Evolutionary conservation across 768 basidiomycete genomes (phyloP).

Genomic region (Gautieria morchelliformis): DNA sequence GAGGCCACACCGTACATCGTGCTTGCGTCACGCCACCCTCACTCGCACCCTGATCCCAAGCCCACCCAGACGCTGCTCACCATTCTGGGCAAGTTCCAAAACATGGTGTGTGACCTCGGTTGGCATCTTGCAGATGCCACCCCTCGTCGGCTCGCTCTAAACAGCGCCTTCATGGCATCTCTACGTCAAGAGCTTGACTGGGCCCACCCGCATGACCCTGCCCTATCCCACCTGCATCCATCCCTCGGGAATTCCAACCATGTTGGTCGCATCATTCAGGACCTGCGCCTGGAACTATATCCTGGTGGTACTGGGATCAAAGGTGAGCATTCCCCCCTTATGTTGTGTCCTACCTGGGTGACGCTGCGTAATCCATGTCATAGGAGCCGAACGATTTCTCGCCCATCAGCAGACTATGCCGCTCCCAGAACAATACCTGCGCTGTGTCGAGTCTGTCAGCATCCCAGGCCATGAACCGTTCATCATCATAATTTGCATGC

Average conservation of each 20-base stretch:
- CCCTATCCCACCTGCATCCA: conserved; percentile 9
- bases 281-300: conserved; percentile 12
- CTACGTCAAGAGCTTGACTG: conserved; percentile 14
- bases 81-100: no score
- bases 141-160: conserved; percentile 16
- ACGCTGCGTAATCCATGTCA: not conserved
- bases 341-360: not conserved
- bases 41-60: no score
- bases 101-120: conserved; percentile 19
- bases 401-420: conserved; percentile 3
- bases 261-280: conserved; percentile 15
- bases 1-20: conserved; percentile 3
- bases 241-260: conserved; percentile 18
- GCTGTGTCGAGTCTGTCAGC: conserved; percentile 12
- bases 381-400: conserved; percentile 7
- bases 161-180: conserved; percentile 17
- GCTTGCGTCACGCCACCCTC: conserved; percentile 10
- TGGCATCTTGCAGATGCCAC: no score
- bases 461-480: conserved; percentile 9
- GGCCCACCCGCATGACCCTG: conserved; percentile 6
- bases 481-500: conserved; percentile 17
- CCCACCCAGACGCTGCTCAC: conserved; percentile 6
- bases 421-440: conserved; percentile 13
- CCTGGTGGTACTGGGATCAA: conserved; percentile 19
- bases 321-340: conserved; percentile 10